Evolutionary conservation across 2,329 filamentous ascomycete genomes (phyloP), one percentile per base, ranked within the genome.

Genomic region (Monilinia laxa): DNA sequence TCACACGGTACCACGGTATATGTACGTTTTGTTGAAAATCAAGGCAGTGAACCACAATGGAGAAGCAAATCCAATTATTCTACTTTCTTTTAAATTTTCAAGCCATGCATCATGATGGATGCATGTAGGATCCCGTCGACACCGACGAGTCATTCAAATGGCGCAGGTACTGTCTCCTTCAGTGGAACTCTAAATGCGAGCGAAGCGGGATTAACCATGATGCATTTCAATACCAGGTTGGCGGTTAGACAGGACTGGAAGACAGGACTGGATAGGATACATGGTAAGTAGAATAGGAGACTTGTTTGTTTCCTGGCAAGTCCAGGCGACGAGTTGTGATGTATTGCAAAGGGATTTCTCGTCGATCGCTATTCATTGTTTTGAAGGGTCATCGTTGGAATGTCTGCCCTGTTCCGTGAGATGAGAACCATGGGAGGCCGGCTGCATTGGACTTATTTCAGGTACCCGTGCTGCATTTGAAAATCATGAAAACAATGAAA

Each of bases 121-220:
- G 16, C 4, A n/a, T 45, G 49, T 40, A 42, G 28, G 47, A 63
- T 42, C 54, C 60, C 60, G 51, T 14, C 23, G 49, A 55, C 11
- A 28, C 23, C 25, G 49, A 55, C 3, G 23, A n/a, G 42, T n/a
- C 35, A 2, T 42, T 10, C 10, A n/a, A 40, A 14, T 2, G 11
- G 20, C 55, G 52, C 31, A 55, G 42, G 18, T 23, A 42, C 55
- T 31, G 23, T 63, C 3, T 63, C 35, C 56, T 59, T 40, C 11
- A 40, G 56, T 59, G 42, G 18, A 47, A 47, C 56, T 28, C 25
- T 11, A 35, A 4, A 23, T 25, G 20, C 9, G 40, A 31, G 25
- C 56, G 40, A 38, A 12, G 40, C 25, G 56, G 56, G 40, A 59
- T 31, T 31, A 12, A 31, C 47, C 40, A 40, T 59, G 40, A 59